Percentiles rank a stretch among this genome's conserved stretches.
Conservation (phyloP, 352 stramenopile species). For the Pythium aquatile region DNA sequence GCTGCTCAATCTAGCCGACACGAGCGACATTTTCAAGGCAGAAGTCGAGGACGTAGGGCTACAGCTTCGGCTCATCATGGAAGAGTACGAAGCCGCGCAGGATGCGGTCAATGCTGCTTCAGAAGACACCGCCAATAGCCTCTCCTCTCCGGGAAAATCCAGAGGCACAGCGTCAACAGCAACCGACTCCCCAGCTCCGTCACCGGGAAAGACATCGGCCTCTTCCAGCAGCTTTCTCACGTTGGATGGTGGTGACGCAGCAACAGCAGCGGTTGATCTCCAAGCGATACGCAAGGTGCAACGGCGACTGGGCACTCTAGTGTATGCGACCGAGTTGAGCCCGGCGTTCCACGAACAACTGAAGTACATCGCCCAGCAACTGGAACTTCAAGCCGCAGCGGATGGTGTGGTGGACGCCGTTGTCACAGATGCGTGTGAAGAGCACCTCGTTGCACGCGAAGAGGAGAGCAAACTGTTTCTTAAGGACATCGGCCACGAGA, state of each 20-base stretch:
- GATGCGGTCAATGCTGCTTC: background rate
- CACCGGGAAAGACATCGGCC: background rate
- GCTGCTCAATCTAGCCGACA: constrained; percentile 46
- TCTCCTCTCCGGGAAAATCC: background rate
- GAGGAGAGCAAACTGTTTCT: constrained; percentile 57
- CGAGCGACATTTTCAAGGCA: constrained; percentile 48
- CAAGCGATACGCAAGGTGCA: constrained; percentile 80
- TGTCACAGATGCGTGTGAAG: constrained; percentile 51
- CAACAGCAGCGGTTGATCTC: constrained; percentile 43
- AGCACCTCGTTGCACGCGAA: constrained; percentile 39
- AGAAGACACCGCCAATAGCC: background rate
- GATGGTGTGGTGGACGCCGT: constrained; percentile 75
- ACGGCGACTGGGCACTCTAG: constrained; percentile 65
- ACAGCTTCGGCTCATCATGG: constrained; percentile 50
- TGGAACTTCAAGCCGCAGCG: constrained; percentile 56
- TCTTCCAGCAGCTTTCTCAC: constrained; percentile 3
- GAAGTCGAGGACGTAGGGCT: constrained; percentile 51
- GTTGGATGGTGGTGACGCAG: background rate
- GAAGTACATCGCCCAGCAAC: constrained; percentile 41
- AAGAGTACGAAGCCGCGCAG: constrained; percentile 26
- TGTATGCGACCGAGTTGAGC: constrained; percentile 71
- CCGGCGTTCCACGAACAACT: constrained; percentile 51
- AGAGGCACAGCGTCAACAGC: background rate
- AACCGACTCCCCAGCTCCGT: background rate
- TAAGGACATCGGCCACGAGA: constrained; percentile 48